Base-by-base conservation (phyloP, 257 asterid species). In the Paraleonurus japonicus region DNA sequence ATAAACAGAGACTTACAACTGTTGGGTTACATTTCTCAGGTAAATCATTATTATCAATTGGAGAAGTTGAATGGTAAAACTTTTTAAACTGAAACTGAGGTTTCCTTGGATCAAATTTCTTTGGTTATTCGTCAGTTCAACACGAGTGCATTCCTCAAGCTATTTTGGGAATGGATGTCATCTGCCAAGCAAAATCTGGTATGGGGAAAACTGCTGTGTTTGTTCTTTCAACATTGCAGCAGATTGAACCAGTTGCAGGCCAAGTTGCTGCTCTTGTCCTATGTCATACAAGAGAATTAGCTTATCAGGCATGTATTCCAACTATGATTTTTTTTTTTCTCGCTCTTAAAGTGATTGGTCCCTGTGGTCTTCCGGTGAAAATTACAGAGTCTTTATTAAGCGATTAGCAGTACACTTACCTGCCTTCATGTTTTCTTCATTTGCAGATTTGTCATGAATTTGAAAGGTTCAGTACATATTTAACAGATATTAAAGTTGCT, bases 91-190 rank as follows among this genome's bases (percentile, higher is more conserved):
- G 86, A 85, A 86, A 84, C 83, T 92, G 95, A 87, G 96, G 94
- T 85, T 83, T 81, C 86, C 87, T 82, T 87, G 81, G 90, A 73
- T 83, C 86, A 80, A 81, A 79, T 88, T 85, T 87, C 79, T 88
- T 86, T 90, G 90, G 92, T 85, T 91, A 88, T 86, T 84, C 92
- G 78, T 69, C 90, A 92, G 98, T 92, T 75, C 98, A 92, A 92
- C 98, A 92, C 7, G 98, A 92, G 85, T 90, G 98, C 72, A 92
- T 92, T 54, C 98, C 98, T 45, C 98, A 92, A 90, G 98, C 98
- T 32, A 92, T 85, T 75, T 66, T 92, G 86, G 98, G 96, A 61
- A 88, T 92, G 96, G 98, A 92, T 80, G 96, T 92, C 74, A 88
- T 92, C 73, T 92, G 98, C 81, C 98, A 90, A 87, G 98, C 98